These are phyloP conservation scores for Quercus lobata DNA, from an alignment of 331 rosid species.

Conservation along the genomic window DNA sequence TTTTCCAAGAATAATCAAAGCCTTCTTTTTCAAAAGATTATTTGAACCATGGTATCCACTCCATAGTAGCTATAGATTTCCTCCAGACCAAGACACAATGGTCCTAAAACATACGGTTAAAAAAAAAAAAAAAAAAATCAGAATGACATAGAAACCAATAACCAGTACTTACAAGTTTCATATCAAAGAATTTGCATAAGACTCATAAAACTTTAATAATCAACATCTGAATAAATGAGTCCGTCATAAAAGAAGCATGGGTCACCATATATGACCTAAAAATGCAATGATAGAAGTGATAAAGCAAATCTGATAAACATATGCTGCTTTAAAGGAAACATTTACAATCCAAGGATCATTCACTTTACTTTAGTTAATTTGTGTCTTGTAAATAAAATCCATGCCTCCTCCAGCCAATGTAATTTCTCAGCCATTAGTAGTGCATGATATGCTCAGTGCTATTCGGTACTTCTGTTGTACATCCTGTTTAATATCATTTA, in stretches of 20 bases:
- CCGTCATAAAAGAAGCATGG: neutral
- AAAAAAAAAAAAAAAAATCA: too few species aligned
- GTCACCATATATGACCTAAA: neutral
- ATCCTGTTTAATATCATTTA: neutral
- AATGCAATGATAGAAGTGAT: neutral
- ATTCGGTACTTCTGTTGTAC: conserved; percentile 1
- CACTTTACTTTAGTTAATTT: neutral
- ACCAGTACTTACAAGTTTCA: too few species aligned
- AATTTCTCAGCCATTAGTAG: neutral
- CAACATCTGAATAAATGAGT: neutral
- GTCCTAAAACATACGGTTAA: too few species aligned
- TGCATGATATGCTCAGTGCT: neutral
- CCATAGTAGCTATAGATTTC: neutral
- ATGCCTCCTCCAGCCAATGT: neutral
- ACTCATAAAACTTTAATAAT: neutral
- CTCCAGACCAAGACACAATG: too few species aligned
- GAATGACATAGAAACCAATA: too few species aligned
- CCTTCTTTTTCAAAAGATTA: neutral
- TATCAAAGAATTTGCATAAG: too few species aligned
- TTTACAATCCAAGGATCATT: neutral
- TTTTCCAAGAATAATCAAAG: neutral
- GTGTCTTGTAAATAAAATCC: neutral
- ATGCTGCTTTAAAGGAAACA: neutral
- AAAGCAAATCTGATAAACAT: neutral
- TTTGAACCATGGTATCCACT: neutral